Evolutionary conservation across 192 early-diverging fungal genomes (phyloP).

Genomic region (Thamnidium elegans): DNA sequence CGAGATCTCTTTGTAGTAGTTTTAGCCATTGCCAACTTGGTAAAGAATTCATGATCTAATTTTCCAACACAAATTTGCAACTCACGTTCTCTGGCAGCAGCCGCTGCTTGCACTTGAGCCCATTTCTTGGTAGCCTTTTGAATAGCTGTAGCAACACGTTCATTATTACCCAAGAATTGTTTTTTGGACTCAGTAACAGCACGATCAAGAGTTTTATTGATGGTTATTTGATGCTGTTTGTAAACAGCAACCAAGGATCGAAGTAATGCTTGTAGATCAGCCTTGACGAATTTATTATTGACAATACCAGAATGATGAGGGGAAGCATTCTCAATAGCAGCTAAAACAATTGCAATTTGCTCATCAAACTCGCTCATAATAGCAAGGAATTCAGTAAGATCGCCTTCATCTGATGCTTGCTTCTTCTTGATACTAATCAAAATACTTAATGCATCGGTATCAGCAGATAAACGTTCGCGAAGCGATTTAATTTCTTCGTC

Average conservation of each 20-base stretch:
- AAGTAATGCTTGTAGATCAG: conserved; percentile 33
- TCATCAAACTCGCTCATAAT: conserved; percentile 37
- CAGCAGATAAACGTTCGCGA: conserved; percentile 16
- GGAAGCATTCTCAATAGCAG: conserved; percentile 29
- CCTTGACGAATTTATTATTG: conserved; percentile 26
- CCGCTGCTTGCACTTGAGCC: conserved; percentile 40
- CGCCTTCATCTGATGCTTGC: conserved; percentile 27
- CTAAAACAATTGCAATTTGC: conserved; percentile 22
- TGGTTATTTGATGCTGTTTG: conserved; percentile 24
- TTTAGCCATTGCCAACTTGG: conserved; percentile 28
- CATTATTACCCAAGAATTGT: conserved; percentile 12
- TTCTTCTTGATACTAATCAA: conserved; percentile 26
- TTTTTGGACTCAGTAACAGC: conserved; percentile 5
- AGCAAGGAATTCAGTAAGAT: conserved; percentile 25
- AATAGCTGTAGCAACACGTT: conserved; percentile 36
- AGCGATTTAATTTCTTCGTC: conserved; percentile 24
- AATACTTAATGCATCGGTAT: conserved; percentile 15
- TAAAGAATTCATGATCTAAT: conserved; percentile 38
- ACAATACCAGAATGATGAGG: conserved; percentile 27
- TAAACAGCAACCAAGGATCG: conserved; percentile 29
- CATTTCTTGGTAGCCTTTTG: conserved; percentile 45
- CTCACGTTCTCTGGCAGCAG: conserved; percentile 46
- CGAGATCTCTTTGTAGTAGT: neutral
- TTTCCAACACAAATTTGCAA: conserved; percentile 35
- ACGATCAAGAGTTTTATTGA: conserved; percentile 10